Percentiles rank a stretch among this genome's conserved stretches.
phyloP scores from a whole-genome alignment of 345 rosid genomes.

The Cochlearia excelsa region DNA sequence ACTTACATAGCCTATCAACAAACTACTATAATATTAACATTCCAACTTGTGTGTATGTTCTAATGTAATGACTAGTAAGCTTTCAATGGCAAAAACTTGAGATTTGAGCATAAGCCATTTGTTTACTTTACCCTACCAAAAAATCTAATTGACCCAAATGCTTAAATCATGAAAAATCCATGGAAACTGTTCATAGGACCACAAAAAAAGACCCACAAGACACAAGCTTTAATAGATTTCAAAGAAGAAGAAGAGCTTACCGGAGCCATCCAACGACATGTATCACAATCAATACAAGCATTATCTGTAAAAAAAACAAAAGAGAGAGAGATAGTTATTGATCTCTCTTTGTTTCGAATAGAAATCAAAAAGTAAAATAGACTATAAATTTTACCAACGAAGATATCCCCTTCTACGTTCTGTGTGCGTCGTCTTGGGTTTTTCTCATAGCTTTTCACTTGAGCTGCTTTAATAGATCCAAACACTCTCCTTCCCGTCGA shows the following conservation, averaged over 20 bases:
- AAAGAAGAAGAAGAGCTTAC: constrained; percentile 28
- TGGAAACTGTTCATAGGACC: background rate
- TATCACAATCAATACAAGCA: constrained; percentile 66
- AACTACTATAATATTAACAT: background rate
- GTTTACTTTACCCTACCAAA: constrained; percentile 9
- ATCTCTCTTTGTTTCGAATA: constrained; percentile 7
- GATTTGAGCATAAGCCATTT: too few relatives aligned
- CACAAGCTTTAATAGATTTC: background rate
- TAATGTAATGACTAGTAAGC: background rate
- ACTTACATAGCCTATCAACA: constrained; percentile 10
- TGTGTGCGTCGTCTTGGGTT: constrained; percentile 37
- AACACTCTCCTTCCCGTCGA: constrained; percentile 14
- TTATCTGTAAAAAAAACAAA: constrained; percentile 38
- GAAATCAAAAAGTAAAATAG: background rate
- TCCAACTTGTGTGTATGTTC: background rate
- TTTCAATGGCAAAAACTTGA: too few relatives aligned
- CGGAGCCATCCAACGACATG: constrained; percentile 85
- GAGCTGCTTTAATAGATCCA: constrained; percentile 38
- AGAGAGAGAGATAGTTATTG: constrained; percentile 4
- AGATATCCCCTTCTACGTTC: constrained; percentile 55
- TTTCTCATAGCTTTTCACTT: constrained; percentile 16
- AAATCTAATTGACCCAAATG: constrained; percentile 3
- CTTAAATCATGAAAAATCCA: constrained; percentile 8
- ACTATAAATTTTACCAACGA: constrained; percentile 42
- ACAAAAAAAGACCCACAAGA: constrained; percentile 17